Conservation (phyloP, 2,329 filamentous ascomycete species). For the Graphilbum fragrans region DNA sequence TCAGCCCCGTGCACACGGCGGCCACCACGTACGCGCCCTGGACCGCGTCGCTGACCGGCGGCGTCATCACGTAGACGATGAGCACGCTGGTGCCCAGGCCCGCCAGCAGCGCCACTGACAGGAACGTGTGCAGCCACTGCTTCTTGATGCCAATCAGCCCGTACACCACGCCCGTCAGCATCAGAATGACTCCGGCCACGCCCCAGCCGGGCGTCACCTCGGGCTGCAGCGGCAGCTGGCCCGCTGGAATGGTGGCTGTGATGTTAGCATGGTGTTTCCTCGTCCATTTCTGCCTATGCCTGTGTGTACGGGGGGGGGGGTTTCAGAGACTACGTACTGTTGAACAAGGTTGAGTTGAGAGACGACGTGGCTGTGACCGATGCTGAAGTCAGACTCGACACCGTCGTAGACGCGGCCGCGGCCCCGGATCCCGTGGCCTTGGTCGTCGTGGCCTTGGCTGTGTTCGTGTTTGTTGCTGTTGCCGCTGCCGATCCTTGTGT, state of each 20-base stretch:
- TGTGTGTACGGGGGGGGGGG: too few species aligned
- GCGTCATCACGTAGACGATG: slow-evolving; percentile 78
- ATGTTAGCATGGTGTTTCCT: too few species aligned
- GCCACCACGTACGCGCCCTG: slow-evolving; percentile 85
- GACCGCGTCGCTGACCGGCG: slow-evolving; percentile 60
- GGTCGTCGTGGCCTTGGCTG: too few species aligned
- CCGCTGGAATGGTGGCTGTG: slow-evolving; percentile 34
- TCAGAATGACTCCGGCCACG: slow-evolving; percentile 64
- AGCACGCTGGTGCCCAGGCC: slow-evolving; percentile 67
- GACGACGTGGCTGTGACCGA: not conserved
- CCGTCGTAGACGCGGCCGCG: too few species aligned
- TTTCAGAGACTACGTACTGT: not conserved
- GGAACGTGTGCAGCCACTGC: slow-evolving; percentile 64
- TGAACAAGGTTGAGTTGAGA: not conserved
- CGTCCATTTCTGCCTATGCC: too few species aligned
- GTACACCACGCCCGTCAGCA: slow-evolving; percentile 60
- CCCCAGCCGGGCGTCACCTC: slow-evolving; percentile 69
- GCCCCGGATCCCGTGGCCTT: too few species aligned
- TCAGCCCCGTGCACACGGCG: slow-evolving; percentile 55
- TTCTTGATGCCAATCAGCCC: slow-evolving; percentile 74
- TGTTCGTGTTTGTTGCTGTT: too few species aligned
- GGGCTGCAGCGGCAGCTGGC: slow-evolving; percentile 59
- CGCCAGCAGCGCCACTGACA: slow-evolving; percentile 64
- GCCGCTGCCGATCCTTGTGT: too few species aligned
- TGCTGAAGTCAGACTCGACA: not conserved